phyloP scores from a whole-genome alignment of 2,329 filamentous ascomycete genomes.

The Pseudogymnoascus sp. region DNA sequence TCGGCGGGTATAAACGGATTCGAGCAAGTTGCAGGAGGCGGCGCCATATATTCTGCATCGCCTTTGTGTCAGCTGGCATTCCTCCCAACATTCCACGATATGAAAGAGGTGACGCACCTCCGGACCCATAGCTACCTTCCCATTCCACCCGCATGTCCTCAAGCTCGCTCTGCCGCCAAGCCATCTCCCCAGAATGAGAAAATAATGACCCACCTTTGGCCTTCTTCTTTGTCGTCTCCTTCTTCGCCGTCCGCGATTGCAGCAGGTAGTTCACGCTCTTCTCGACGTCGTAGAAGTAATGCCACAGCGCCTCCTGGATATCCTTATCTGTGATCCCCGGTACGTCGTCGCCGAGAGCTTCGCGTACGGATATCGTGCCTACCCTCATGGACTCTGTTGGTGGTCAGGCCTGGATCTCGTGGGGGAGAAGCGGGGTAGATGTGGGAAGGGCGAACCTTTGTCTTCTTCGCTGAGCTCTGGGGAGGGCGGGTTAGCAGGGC shows the following conservation, averaged over 20 bases:
- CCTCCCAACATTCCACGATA: not conserved
- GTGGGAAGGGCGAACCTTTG: slow-evolving; percentile 19
- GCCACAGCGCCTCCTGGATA: slow-evolving; percentile 85
- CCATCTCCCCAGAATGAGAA: slow-evolving; percentile 10
- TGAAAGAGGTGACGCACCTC: slow-evolving; percentile 22
- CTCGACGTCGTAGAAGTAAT: slow-evolving; percentile 90
- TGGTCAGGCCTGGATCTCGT: not conserved
- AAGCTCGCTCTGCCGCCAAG: not conserved
- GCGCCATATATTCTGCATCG: not conserved
- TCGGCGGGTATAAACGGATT: slow-evolving; percentile 38
- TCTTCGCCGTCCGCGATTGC: slow-evolving; percentile 37
- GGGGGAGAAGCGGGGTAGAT: not conserved
- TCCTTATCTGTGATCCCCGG: slow-evolving; percentile 52
- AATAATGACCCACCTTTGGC: slow-evolving; percentile 25
- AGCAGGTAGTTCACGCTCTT: slow-evolving; percentile 76
- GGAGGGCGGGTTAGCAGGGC: not conserved
- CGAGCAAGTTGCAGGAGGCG: slow-evolving; percentile 14
- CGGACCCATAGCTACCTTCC: slow-evolving; percentile 1
- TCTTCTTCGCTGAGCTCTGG: slow-evolving; percentile 28
- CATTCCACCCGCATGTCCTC: not conserved
- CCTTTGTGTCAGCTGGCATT: not conserved
- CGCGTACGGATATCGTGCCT: slow-evolving; percentile 58
- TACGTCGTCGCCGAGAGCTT: slow-evolving; percentile 50
- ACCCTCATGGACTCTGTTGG: slow-evolving; percentile 49
- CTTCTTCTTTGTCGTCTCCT: slow-evolving; percentile 28